phyloP scores from a whole-genome alignment of 2,329 filamentous ascomycete genomes.

The Aspergillus ustus region DNA sequence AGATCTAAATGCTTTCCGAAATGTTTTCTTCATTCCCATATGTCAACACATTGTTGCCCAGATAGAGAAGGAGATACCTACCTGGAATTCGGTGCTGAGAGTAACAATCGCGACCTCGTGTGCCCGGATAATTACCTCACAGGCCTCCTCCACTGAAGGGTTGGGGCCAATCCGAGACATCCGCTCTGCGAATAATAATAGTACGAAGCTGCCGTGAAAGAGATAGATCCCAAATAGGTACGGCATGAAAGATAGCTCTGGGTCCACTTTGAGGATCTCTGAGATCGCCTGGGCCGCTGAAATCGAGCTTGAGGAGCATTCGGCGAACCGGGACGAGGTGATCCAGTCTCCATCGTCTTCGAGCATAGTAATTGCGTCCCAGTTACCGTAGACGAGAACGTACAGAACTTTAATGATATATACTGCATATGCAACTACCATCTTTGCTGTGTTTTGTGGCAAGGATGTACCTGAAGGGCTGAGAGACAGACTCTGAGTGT shows the following conservation, averaged over 20 bases:
- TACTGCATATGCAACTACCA: slow-evolving; percentile 52
- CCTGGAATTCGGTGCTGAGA: slow-evolving; percentile 56
- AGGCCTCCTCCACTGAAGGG: slow-evolving; percentile 53
- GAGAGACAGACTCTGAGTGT: background rate
- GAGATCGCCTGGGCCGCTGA: slow-evolving; percentile 53
- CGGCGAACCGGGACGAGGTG: slow-evolving; percentile 51
- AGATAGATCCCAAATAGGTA: slow-evolving; percentile 60
- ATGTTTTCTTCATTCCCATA: slow-evolving; percentile 52
- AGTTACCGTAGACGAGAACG: slow-evolving; percentile 55
- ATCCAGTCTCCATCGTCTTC: slow-evolving; percentile 58
- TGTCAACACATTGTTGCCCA: background rate
- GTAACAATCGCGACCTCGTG: slow-evolving; percentile 59
- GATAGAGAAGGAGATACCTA: slow-evolving; percentile 20
- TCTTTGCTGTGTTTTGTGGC: background rate
- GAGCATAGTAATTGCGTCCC: slow-evolving; percentile 57
- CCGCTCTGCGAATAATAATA: slow-evolving; percentile 55
- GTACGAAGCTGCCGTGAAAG: slow-evolving; percentile 56
- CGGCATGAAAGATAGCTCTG: slow-evolving; percentile 58
- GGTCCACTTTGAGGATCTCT: slow-evolving; percentile 53
- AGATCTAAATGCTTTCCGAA: slow-evolving; percentile 58
- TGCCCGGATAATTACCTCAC: slow-evolving; percentile 56
- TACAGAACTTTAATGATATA: slow-evolving; percentile 56
- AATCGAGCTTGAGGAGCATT: slow-evolving; percentile 55
- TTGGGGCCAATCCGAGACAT: slow-evolving; percentile 53
- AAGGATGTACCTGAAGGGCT: background rate